Base-by-base conservation (phyloP, 768 basidiomycete genomes). In the Boletus subcaerulescens region DNA sequence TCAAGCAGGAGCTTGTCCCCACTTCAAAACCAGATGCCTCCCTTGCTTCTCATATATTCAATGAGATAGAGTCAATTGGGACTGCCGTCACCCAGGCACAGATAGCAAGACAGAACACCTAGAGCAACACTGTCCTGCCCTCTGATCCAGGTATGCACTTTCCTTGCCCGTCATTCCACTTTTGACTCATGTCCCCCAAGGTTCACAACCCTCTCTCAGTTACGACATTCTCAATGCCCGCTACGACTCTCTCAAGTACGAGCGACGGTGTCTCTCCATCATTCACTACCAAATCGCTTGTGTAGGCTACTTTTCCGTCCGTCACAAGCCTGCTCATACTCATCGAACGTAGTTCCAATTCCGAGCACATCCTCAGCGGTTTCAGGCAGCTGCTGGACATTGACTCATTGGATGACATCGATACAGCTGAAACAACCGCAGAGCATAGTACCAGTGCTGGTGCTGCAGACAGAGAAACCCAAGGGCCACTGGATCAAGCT, bases 331-430 rank as follows among this genome's bases (percentile, higher is more conserved):
- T 98, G 47, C 83, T 88, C 26, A 84, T 87, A 1, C 76, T 96
- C 47, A 77, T 98, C 31, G 86, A 93, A 57, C 80, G 86, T 22
- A 93, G 90, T 54, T 76, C 77, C 41, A 91, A 95, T 60, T 93
- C 92, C 0, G 83, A 91, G n/a, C 80, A 89, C 17, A 92, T 98
- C 58, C 73, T 92, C 26, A 83, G 79, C 43, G 93, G 91, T 1
- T 96, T 91, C 68, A 80, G 84, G 50, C 77, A 78, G 35, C 75
- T 87, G n/a, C 71, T 98, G 29, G 79, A 77, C 14, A 73, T 77
- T 0, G 87, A 91, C 44, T 80, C 85, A 0, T 63, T 74, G 26
- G 83, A 83, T 29, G 85, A 88, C 55, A 77, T 87, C 3, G 77
- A 80, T 22, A 73, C 71, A 5, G 80, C 85, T 0, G 87, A 89